Evolutionary conservation across 371 early-diverging fungal genomes (phyloP), one percentile per base, ranked within the genome.

Genomic region (Lichtheimia ornata): DNA sequence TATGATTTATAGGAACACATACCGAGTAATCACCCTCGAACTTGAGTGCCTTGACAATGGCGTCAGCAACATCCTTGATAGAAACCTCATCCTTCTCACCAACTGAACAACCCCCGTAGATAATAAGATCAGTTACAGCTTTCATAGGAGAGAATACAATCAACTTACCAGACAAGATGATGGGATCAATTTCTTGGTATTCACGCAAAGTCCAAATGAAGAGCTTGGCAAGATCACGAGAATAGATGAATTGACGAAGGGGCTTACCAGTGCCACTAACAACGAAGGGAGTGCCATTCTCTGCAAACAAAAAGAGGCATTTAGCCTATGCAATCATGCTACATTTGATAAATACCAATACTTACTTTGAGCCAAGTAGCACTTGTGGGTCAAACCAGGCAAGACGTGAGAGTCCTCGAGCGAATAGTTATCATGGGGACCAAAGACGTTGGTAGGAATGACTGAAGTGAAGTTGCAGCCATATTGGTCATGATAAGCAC

Each of bases 381-480:
- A 92, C 79, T 92, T 92, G 82, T 94, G 94, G 52, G 91, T 88
- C 71, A 94, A 74, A 20, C 91, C 93, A 42, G 94, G 94, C 67
- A 94, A 87, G 44, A 92, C 93, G 64, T 94, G 93, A 22, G 91
- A 88, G 73, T 91, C 91, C 70, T 92, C 89, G 56, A 94, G 81
- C 58, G 83, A 67, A 67, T 85, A 94, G 82, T 93, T 92, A 64
- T 94, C 94, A 67, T 91, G 83, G 55, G 91, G 90, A 56, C 94
- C 94, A 69, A 91, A 94, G 51, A 94, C 86, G 65, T 94, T 94
- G 62, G 93, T 93, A 58, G 94, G 94, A 64, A 94, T 88, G 57
- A 91, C 89, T 3, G 91, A 89, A 53, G 94, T 94, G 64, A 89
- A 94, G 62, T 88, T 67, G 74, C 88, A 86, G 49, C 94, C 94